Evolutionary conservation across 1,284 basidiomycete species (phyloP).

Genomic region (Cutaneotrichosporon sp.): DNA sequence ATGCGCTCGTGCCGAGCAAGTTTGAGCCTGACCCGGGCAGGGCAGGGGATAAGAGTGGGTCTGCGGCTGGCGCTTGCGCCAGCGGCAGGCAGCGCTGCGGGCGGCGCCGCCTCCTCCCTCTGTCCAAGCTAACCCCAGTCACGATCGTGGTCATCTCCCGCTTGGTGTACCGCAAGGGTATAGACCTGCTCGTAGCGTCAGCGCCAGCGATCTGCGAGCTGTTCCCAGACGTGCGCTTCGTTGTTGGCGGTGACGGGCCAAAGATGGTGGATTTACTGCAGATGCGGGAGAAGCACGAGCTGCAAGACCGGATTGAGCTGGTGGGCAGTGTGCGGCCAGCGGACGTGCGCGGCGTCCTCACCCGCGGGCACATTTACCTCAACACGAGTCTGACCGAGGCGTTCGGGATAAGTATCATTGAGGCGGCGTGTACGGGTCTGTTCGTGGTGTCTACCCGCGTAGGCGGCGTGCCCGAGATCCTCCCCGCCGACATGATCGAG

Average conservation of each 20-base stretch:
- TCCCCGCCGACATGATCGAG: slow-evolving; percentile 89
- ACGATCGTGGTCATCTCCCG: slow-evolving; percentile 92
- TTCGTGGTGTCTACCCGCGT: slow-evolving; percentile 93
- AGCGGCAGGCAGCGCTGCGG: too few relatives aligned
- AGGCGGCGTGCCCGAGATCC: slow-evolving; percentile 90
- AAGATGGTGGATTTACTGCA: slow-evolving; percentile 93
- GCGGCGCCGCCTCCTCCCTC: too few relatives aligned
- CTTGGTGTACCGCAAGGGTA: slow-evolving; percentile 93
- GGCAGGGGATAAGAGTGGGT: slow-evolving; percentile 59
- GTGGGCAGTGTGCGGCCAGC: slow-evolving; percentile 74
- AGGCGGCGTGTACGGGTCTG: slow-evolving; percentile 90
- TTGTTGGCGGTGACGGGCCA: slow-evolving; percentile 91
- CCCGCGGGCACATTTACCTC: slow-evolving; percentile 81
- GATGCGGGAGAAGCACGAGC: slow-evolving; percentile 82
- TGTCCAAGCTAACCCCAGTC: slow-evolving; percentile 61
- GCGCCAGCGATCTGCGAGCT: slow-evolving; percentile 80
- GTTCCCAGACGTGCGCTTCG: slow-evolving; percentile 78
- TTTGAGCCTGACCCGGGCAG: slow-evolving; percentile 63
- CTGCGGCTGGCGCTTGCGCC: too few relatives aligned
- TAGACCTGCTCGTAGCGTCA: slow-evolving; percentile 88
- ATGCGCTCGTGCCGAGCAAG: slow-evolving; percentile 80
- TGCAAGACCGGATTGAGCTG: slow-evolving; percentile 86
- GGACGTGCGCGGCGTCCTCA: slow-evolving; percentile 78
- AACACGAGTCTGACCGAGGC: slow-evolving; percentile 95
- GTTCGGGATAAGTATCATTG: slow-evolving; percentile 92